A percentile compares a stretch with the other conserved stretches of the same genome.
Conservation (phyloP, 2,329 filamentous ascomycete species). For the Reticulascus tulasneorum region DNA sequence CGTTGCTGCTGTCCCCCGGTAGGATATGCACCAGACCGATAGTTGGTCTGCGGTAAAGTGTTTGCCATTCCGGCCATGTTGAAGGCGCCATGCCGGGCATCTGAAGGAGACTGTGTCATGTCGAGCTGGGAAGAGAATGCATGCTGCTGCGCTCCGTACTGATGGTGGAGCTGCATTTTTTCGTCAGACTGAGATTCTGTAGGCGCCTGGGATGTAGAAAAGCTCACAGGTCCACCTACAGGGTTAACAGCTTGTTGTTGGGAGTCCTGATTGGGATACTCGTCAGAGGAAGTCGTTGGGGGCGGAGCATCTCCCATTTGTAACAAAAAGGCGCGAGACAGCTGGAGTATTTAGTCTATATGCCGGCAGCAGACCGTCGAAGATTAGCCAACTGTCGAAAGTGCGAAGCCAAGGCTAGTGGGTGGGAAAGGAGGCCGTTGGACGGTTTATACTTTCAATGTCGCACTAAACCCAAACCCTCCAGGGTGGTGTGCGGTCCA, state of each 20-base stretch:
- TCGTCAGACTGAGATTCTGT: conserved; percentile 14
- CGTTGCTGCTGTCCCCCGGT: conserved; percentile 28
- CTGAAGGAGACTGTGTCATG: conserved; percentile 26
- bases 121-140: conserved; percentile 39
- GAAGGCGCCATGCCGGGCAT: conserved; percentile 33
- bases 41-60: conserved; percentile 37
- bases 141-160: conserved; percentile 30
- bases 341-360: conserved; percentile 4
- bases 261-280: conserved; percentile 14
- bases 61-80: conserved; percentile 44
- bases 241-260: conserved; percentile 9
- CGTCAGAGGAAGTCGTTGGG: conserved; percentile 14
- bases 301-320: conserved; percentile 31
- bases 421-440: conserved; percentile 3
- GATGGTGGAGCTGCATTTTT: conserved; percentile 17
- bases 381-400: conserved; percentile 4
- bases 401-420: conserved; percentile 2
- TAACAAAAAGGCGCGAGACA: conserved; percentile 5
- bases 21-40: conserved; percentile 33
- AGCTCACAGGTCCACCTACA: conserved; percentile 7
- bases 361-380: conserved; percentile 9
- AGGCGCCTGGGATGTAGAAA: conserved; percentile 2
- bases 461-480: conserved; percentile 9
- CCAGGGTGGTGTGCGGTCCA: conserved; percentile 1
- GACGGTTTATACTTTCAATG: conserved; percentile 10